A percentile compares a stretch with the other conserved stretches of the same genome.
These are phyloP conservation scores for Aspergillus bombycis DNA, from an alignment of 2,329 filamentous ascomycete genomes.

Conservation along the genomic window DNA sequence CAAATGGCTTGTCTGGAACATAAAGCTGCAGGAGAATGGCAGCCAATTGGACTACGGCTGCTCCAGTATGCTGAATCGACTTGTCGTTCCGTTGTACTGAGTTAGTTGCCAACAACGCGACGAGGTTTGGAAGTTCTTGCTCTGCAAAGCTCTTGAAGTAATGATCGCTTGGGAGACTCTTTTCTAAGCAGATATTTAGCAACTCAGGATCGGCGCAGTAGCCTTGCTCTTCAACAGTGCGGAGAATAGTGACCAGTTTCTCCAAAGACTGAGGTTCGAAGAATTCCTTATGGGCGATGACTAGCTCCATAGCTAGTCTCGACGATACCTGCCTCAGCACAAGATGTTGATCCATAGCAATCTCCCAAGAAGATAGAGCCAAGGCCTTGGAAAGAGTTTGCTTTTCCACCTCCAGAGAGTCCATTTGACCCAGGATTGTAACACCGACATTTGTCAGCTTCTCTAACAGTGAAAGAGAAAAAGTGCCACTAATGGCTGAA, in stretches of 20 bases:
- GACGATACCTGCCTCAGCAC: conserved; percentile 55
- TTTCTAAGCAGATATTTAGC: conserved; percentile 22
- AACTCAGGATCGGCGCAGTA: conserved; percentile 17
- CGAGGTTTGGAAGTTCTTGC: conserved; percentile 31
- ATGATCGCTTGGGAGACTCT: conserved; percentile 29
- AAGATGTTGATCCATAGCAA: conserved; percentile 55
- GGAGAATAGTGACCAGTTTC: conserved; percentile 26
- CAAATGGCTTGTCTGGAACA: conserved; percentile 82
- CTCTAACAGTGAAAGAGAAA: conserved; percentile 58
- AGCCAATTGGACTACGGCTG: conserved; percentile 77
- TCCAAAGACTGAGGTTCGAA: conserved; percentile 34
- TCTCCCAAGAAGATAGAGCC: conserved; percentile 52
- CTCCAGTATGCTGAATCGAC: conserved; percentile 47
- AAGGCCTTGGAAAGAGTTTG: conserved; percentile 63
- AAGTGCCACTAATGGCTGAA: conserved; percentile 51
- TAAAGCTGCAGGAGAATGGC: conserved; percentile 76
- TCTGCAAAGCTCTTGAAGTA: conserved; percentile 41
- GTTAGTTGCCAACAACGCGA: conserved; percentile 28
- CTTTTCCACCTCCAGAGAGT: conserved; percentile 67
- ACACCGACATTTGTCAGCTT: conserved; percentile 57
- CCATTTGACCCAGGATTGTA: conserved; percentile 63
- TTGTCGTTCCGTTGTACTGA: conserved; percentile 19
- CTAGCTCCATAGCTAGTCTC: conserved; percentile 35
- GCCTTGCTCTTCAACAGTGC: conserved; percentile 28
- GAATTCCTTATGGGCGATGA: conserved; percentile 39